A percentile compares a stretch with the other conserved stretches of the same genome.
phyloP scores from a whole-genome alignment of 345 rosid genomes.

The Viola odorata region DNA sequence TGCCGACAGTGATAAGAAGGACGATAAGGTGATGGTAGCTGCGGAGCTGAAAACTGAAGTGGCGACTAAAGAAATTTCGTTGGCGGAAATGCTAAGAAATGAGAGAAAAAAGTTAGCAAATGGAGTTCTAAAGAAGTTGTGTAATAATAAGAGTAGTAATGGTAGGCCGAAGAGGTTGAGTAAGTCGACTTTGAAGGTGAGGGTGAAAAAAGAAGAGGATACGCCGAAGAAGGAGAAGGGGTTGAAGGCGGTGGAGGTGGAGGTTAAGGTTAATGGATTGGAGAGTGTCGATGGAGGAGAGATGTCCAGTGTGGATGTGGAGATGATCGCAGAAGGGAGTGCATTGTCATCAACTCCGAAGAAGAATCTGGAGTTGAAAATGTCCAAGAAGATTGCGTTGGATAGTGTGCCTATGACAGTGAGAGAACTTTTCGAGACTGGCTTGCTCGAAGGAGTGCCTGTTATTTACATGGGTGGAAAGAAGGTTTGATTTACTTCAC shows the following conservation, averaged over 20 bases:
- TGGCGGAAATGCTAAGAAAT: too few relatives aligned
- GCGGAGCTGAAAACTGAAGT: not conserved
- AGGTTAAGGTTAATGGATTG: constrained; percentile 29
- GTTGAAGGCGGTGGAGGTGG: constrained; percentile 9
- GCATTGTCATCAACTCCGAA: constrained; percentile 32
- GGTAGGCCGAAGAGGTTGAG: constrained; percentile 12
- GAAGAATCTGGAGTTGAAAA: constrained; percentile 49
- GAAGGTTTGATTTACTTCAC: constrained; percentile 44
- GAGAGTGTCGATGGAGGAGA: constrained; percentile 32
- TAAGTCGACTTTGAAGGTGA: too few relatives aligned
- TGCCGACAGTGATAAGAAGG: not conserved
- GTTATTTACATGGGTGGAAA: constrained; percentile 86
- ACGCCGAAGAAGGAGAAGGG: too few relatives aligned
- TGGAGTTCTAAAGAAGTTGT: constrained; percentile 7
- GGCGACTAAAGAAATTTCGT: too few relatives aligned
- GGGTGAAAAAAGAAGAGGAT: too few relatives aligned
- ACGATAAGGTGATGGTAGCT: not conserved
- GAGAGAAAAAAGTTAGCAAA: constrained; percentile 2
- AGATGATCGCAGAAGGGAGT: constrained; percentile 50
- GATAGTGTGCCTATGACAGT: constrained; percentile 69
- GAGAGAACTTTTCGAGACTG: constrained; percentile 86
- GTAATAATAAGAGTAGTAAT: constrained; percentile 22
- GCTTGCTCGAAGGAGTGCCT: constrained; percentile 76
- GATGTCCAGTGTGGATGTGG: constrained; percentile 33
- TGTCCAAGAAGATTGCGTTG: constrained; percentile 46